phyloP scores from a whole-genome alignment of 805 yeast species.

The Suhomyces prunicola region DNA sequence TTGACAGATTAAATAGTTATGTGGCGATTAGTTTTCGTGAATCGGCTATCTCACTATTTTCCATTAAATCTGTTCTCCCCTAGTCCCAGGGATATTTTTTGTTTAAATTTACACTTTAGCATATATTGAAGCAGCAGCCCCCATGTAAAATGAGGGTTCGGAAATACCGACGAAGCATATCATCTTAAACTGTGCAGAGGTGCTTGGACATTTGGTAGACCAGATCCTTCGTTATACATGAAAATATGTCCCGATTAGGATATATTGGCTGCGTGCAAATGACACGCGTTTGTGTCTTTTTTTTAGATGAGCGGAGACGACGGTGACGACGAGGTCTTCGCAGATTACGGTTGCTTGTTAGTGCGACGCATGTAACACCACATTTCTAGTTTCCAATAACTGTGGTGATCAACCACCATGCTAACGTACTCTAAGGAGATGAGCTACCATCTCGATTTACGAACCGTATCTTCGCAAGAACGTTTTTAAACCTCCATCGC shows the following conservation, averaged over 20 bases:
- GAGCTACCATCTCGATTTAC: not conserved
- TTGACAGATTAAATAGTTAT: not conserved
- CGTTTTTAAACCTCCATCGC: not conserved
- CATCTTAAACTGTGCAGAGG: not conserved
- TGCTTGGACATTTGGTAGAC: not conserved
- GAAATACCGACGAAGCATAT: not conserved
- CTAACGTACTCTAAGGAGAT: not conserved
- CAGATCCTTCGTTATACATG: not conserved
- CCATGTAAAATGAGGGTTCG: not conserved
- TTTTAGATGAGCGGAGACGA: constrained; percentile 2
- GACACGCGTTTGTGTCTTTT: constrained; percentile 7
- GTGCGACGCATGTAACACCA: not conserved
- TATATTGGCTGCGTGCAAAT: constrained; percentile 12
- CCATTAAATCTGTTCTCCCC: not conserved
- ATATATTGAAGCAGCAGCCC: not conserved
- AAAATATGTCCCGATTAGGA: constrained; percentile 12
- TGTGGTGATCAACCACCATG: not conserved
- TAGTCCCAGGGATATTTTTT: not conserved
- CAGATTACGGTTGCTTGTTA: not conserved
- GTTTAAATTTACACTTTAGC: not conserved
- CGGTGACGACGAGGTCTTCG: not conserved
- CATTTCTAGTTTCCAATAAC: too few relatives aligned
- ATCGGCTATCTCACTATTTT: not conserved
- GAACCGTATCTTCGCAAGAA: not conserved
- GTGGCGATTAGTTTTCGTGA: not conserved